Percentiles rank a stretch among this genome's conserved stretches.
These are phyloP conservation scores for Backusella macrospora DNA, from an alignment of 192 early-diverging fungal genomes.

Conservation along the genomic window DNA sequence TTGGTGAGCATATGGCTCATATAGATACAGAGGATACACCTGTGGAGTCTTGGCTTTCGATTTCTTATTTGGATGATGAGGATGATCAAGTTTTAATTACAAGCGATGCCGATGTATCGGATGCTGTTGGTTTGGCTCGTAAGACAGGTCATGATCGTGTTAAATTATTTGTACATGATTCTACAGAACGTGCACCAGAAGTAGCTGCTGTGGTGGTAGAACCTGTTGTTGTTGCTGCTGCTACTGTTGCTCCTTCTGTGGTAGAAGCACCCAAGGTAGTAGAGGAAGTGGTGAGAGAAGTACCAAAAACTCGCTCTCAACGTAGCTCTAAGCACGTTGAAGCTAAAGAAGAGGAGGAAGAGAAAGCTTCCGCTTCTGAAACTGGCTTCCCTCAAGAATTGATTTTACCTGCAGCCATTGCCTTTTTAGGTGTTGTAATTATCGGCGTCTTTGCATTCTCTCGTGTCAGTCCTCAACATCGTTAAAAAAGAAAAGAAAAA, in stretches of 20 bases:
- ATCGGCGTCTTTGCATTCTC: conserved; percentile 52
- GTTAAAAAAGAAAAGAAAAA: background rate
- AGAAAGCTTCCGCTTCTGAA: background rate
- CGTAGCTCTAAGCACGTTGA: background rate
- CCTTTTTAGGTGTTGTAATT: conserved; percentile 54
- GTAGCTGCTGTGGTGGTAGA: background rate
- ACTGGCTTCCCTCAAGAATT: conserved; percentile 35
- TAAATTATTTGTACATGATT: conserved; percentile 63
- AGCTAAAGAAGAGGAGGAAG: background rate
- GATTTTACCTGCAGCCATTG: conserved; percentile 57
- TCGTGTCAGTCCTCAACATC: conserved; percentile 12
- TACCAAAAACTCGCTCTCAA: background rate
- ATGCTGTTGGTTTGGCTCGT: conserved; percentile 80
- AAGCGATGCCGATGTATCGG: conserved; percentile 73
- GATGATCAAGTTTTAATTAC: conserved; percentile 79
- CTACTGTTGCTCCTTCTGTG: too few relatives aligned
- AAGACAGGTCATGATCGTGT: conserved; percentile 74
- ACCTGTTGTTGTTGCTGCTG: background rate
- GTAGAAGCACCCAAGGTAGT: background rate
- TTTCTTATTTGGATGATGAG: conserved; percentile 88
- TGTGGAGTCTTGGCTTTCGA: conserved; percentile 30
- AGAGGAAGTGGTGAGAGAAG: background rate
- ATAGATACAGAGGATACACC: conserved; percentile 30
- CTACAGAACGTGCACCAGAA: background rate
- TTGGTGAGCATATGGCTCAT: conserved; percentile 40